phyloP scores from a whole-genome alignment of 202 grass and related monocot genomes.

The Carex sylvatica region DNA sequence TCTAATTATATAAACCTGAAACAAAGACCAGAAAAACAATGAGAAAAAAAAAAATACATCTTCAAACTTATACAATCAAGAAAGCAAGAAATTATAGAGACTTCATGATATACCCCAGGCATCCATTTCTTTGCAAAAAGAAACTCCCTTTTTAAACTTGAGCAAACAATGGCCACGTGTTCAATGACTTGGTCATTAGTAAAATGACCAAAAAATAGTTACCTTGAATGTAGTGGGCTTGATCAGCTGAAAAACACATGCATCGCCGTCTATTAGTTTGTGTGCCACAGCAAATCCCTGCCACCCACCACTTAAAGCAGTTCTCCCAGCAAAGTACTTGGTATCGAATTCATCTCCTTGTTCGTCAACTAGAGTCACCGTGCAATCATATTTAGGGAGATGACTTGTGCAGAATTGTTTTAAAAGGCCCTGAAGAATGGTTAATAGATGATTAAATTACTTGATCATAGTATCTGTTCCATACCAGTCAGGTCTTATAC shows the following conservation, averaged over 20 bases:
- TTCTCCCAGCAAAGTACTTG: constrained; percentile 71
- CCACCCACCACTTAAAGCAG: constrained; percentile 74
- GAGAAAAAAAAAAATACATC: background rate
- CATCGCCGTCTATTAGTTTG: constrained; percentile 59
- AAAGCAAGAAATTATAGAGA: background rate
- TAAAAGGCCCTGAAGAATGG: constrained; percentile 44
- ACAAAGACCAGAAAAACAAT: background rate
- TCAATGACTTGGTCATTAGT: background rate
- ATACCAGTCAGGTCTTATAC: background rate
- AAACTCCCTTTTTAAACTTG: background rate
- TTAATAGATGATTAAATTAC: background rate
- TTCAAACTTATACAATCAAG: background rate
- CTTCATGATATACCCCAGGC: background rate
- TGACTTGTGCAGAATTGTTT: constrained; percentile 63
- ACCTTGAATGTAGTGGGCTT: constrained; percentile 69
- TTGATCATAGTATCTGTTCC: background rate
- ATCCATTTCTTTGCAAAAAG: background rate
- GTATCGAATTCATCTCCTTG: constrained; percentile 51
- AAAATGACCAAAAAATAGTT: background rate
- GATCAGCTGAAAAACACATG: constrained; percentile 66
- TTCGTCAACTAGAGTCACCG: constrained; percentile 60
- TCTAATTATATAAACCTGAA: constrained; percentile 69
- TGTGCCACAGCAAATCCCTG: constrained; percentile 67
- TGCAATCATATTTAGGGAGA: constrained; percentile 58
- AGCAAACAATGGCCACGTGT: background rate